Conservation (phyloP, 1,284 basidiomycete genomes). For the Schizophyllum commune region DNA sequence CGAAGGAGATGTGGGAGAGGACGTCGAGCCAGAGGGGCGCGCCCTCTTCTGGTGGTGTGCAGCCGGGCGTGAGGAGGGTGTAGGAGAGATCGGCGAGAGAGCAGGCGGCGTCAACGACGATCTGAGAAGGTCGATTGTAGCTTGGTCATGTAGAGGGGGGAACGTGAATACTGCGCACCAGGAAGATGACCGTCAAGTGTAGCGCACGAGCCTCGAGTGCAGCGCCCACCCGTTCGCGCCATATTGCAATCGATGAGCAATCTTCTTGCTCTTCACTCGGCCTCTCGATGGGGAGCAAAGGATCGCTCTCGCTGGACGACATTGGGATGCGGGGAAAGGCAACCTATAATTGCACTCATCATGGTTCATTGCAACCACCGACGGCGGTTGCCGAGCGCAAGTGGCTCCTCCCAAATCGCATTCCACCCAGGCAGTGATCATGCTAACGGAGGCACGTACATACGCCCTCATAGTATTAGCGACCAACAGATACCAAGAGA, state of each 20-base stretch:
- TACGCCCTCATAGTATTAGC: not conserved
- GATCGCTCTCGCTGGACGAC: slow-evolving; percentile 43
- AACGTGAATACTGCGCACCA: slow-evolving; percentile 33
- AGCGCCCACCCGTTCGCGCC: slow-evolving; percentile 31
- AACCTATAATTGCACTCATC: not conserved
- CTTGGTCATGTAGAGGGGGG: not conserved
- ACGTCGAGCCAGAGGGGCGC: slow-evolving; percentile 54
- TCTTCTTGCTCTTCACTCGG: slow-evolving; percentile 9
- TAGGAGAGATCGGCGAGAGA: slow-evolving; percentile 66
- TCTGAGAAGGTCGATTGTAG: slow-evolving; percentile 6
- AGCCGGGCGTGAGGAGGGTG: slow-evolving; percentile 49
- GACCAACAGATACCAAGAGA: not conserved
- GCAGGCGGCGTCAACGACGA: slow-evolving; percentile 48
- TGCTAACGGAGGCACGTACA: no score
- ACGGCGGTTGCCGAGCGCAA: not conserved
- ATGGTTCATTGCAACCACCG: not conserved
- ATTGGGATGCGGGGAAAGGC: slow-evolving; percentile 14
- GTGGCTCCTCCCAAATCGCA: not conserved
- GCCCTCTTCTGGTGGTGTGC: slow-evolving; percentile 35
- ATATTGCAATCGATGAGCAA: not conserved
- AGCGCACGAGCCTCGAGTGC: slow-evolving; percentile 45
- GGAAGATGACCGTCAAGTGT: slow-evolving; percentile 52
- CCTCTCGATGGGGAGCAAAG: slow-evolving; percentile 34
- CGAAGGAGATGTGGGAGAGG: slow-evolving; percentile 53
- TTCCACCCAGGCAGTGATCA: no score